Conservation (phyloP, 805 yeast species). For the Isabelozyma gotoi region DNA sequence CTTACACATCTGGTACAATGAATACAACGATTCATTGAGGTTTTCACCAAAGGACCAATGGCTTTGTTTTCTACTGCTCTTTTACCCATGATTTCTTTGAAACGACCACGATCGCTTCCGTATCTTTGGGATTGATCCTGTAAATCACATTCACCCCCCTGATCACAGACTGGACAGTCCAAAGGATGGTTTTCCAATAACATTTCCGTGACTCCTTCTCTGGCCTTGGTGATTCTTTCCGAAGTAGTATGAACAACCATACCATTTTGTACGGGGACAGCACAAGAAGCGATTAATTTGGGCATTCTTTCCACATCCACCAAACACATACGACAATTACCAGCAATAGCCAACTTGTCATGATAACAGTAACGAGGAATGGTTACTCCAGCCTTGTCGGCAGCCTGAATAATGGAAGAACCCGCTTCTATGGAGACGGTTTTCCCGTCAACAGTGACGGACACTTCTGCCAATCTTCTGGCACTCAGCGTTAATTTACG, state of each 20-base stretch:
- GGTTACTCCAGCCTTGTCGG: constrained; percentile 85
- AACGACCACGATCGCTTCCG: constrained; percentile 86
- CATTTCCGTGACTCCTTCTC: constrained; percentile 91
- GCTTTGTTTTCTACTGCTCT: constrained; percentile 90
- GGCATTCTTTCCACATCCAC: constrained; percentile 90
- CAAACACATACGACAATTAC: constrained; percentile 91
- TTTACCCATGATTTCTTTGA: constrained; percentile 77
- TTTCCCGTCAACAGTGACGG: constrained; percentile 64
- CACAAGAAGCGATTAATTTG: constrained; percentile 86
- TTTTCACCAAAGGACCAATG: constrained; percentile 84
- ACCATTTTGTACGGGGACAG: constrained; percentile 87
- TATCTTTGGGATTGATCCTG: constrained; percentile 85
- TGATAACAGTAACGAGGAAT: constrained; percentile 91
- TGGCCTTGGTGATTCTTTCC: constrained; percentile 75
- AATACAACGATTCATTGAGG: constrained; percentile 89
- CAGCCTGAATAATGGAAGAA: constrained; percentile 85
- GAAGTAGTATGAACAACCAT: constrained; percentile 82
- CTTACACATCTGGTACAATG: constrained; percentile 92
- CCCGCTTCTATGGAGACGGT: constrained; percentile 81
- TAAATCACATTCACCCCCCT: constrained; percentile 92
- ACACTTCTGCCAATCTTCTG: constrained; percentile 50
- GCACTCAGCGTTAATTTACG: constrained; percentile 18
- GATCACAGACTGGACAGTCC: constrained; percentile 92
- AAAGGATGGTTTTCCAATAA: constrained; percentile 84
- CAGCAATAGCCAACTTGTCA: constrained; percentile 86